Evolutionary conservation across 1,139 yeast species (phyloP), one percentile per base, ranked within the genome.

Genomic region (Pichiaceae sp.): DNA sequence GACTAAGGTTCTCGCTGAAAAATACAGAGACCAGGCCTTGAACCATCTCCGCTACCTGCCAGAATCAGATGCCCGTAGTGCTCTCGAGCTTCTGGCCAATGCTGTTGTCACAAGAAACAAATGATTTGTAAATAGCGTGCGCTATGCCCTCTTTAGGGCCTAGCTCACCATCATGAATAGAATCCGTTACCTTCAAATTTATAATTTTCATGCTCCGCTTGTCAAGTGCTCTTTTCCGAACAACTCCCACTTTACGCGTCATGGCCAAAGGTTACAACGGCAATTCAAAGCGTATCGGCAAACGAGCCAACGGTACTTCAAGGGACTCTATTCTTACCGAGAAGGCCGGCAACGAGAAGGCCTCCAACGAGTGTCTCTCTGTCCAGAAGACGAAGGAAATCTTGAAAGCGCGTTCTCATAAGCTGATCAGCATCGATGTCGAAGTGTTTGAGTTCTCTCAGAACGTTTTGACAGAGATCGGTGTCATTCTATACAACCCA

Each of bases 61-160:
- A 1, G 89, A 82, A 45, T 79, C 94, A 18, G 95, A 85, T 52
- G 84, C 96, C 14, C 70, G 95, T 49, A 77, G 85, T 44, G 97
- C 97, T 2, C 68, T 91, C 44, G 91, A 82, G 54, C 75, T 84
- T 45, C 69, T 91, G 50, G 86, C 98, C 12, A 78, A 79, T 54
- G 80, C 93, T 11, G 75, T 91, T 25, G 68, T 91, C 46, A 81
- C 93, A 38, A 78, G 98, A 67, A 72, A 70, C 31, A 85, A 81
- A 57, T 85, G 38, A 39, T 7, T n/a, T n/a, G n/a, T n/a, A n/a
- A n/a, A n/a, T n/a, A n/a, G n/a, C n/a, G n/a, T n/a, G n/a, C n/a
- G n/a, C n/a, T n/a, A n/a, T n/a, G n/a, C n/a, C n/a, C n/a, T n/a
- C n/a, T n/a, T n/a, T n/a, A n/a, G n/a, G n/a, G n/a, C n/a, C n/a